phyloP scores from a whole-genome alignment of 1,139 yeast species.

The Pneumocystis carinii region DNA sequence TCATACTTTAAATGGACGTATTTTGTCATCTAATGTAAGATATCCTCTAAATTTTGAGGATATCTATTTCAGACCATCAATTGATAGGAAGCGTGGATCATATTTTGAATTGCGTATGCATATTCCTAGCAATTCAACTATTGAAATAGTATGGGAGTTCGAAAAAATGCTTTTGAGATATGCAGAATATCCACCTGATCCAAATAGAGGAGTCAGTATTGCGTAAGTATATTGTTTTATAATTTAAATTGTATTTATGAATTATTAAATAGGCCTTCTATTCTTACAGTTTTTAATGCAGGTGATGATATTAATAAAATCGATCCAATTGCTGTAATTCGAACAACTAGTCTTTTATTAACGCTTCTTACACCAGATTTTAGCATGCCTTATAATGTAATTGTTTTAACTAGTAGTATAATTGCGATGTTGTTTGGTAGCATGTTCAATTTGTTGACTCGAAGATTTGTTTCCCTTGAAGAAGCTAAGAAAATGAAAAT shows the following conservation, averaged over 20 bases:
- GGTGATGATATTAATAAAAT: conserved; percentile 25
- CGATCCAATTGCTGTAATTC: conserved; percentile 36
- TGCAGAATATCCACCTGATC: conserved; percentile 97
- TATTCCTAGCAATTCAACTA: conserved; percentile 49
- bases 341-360: conserved; percentile 74
- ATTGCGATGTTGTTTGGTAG: conserved; percentile 89
- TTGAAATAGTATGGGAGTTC: conserved; percentile 59
- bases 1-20: conserved; percentile 38
- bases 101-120: conserved; percentile 56
- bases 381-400: conserved; percentile 97
- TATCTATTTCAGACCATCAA: conserved; percentile 57
- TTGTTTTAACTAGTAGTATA: conserved; percentile 81
- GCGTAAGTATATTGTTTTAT: conserved; percentile 43
- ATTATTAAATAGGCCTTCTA: conserved; percentile 8
- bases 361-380: conserved; percentile 95
- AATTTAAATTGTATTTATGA: not conserved
- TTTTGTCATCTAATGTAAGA: not conserved
- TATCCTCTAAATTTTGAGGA: conserved; percentile 18
- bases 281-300: conserved; percentile 38
- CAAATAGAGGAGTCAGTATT: conserved; percentile 91
- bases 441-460: conserved; percentile 59
- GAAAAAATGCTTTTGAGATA: conserved; percentile 74
- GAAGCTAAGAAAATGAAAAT: conserved; percentile 37
- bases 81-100: conserved; percentile 67
- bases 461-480: conserved; percentile 61